Conservation (phyloP, 352 stramenopile species). For the Pythium myriotylum region DNA sequence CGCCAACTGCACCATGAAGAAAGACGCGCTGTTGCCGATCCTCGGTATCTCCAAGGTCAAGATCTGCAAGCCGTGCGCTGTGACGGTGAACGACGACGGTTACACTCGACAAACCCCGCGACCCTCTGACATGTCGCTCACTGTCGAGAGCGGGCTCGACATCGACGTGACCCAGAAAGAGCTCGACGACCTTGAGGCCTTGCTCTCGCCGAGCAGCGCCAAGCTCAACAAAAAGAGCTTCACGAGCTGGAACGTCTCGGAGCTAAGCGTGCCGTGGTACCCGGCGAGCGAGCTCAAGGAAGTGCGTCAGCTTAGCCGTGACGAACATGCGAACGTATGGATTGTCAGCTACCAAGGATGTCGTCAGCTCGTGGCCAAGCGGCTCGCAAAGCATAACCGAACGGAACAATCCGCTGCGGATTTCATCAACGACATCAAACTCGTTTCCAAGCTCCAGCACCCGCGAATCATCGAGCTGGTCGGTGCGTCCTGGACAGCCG, state of each 20-base stretch:
- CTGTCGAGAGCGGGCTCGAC: slow-evolving; percentile 6
- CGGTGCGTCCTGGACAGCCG: slow-evolving; percentile 21
- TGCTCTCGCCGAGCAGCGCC: slow-evolving; percentile 14
- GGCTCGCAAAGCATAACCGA: slow-evolving; percentile 5
- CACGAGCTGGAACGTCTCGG: slow-evolving; percentile 11
- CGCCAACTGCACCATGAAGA: slow-evolving; percentile 22
- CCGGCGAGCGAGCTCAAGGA: slow-evolving; percentile 3
- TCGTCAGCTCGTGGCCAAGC: slow-evolving; percentile 15
- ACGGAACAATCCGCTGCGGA: slow-evolving; percentile 14
- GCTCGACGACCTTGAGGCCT: slow-evolving; percentile 23
- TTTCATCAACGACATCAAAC: slow-evolving; percentile 34
- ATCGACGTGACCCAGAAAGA: slow-evolving; percentile 20
- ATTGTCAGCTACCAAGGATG: slow-evolving; percentile 9
- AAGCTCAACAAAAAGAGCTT: slow-evolving; percentile 2
- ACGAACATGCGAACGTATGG: slow-evolving; percentile 17
- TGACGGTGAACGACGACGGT: not conserved
- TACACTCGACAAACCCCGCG: not conserved
- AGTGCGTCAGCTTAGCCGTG: slow-evolving; percentile 5
- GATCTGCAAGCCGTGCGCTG: slow-evolving; percentile 20
- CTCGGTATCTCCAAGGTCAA: slow-evolving; percentile 21
- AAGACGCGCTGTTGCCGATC: slow-evolving; percentile 7
- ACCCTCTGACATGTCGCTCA: slow-evolving; percentile 8
- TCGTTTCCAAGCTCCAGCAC: slow-evolving; percentile 26
- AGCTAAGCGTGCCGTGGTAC: slow-evolving; percentile 16
- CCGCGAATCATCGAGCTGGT: slow-evolving; percentile 30